phyloP scores from a whole-genome alignment of 129 eudicot genomes.

The Smallanthus sonchifolius region DNA sequence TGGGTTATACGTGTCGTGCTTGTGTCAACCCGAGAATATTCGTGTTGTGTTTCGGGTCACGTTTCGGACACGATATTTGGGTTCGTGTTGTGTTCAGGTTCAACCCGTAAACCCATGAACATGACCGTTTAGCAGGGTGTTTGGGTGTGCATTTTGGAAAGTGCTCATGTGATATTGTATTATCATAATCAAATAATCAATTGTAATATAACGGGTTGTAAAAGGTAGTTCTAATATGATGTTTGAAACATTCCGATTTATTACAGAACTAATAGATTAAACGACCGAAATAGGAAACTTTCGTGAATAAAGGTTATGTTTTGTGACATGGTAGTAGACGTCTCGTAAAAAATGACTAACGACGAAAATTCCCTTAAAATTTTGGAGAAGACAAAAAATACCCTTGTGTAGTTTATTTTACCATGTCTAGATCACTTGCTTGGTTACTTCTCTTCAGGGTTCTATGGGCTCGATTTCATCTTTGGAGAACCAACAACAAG shows the following conservation, averaged over 20 bases:
- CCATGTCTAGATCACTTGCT: neutral
- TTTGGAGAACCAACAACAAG: slow-evolving; percentile 61
- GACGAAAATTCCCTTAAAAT: neutral
- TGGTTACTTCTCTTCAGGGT: slow-evolving; percentile 42
- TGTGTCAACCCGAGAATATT: too few relatives aligned
- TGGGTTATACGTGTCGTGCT: too few relatives aligned
- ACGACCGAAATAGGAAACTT: neutral
- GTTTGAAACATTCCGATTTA: neutral
- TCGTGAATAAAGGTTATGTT: neutral
- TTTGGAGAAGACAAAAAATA: neutral
- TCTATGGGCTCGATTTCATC: slow-evolving; percentile 67
- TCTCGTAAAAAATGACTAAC: neutral
- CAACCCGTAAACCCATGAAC: too few relatives aligned
- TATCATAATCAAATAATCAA: neutral
- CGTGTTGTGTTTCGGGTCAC: too few relatives aligned
- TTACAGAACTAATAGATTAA: neutral
- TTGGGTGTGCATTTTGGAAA: neutral
- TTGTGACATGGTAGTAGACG: neutral
- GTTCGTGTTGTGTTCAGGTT: too few relatives aligned
- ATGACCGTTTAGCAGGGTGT: neutral
- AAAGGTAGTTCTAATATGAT: neutral
- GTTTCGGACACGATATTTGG: too few relatives aligned
- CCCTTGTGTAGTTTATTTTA: neutral
- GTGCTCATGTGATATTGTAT: neutral
- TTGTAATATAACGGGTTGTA: neutral